Percentiles rank a stretch among this genome's conserved stretches.
Evolutionary conservation across 352 stramenopile species (phyloP).

Genomic region (Pythium dissimile): DNA sequence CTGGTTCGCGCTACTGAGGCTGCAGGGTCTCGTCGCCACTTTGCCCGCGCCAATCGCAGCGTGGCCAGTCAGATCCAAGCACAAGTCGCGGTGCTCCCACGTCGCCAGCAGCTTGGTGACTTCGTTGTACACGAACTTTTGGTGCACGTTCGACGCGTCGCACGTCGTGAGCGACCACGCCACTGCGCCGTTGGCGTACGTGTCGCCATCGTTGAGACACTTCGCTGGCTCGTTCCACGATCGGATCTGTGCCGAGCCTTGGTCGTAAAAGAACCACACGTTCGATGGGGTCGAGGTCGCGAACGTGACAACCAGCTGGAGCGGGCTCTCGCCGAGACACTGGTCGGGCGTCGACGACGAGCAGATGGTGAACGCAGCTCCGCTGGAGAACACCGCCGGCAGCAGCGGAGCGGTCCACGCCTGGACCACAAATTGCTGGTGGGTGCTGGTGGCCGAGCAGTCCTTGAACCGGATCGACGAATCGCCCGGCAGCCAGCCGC

Average conservation of each 20-base stretch:
- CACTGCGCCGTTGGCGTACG: neutral
- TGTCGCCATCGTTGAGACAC: neutral
- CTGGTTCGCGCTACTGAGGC: neutral
- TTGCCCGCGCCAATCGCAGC: neutral
- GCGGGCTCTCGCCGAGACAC: neutral
- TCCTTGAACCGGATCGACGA: neutral
- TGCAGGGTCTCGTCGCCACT: neutral
- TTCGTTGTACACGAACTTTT: constrained; percentile 2
- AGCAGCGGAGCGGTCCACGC: neutral
- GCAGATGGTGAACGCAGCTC: neutral
- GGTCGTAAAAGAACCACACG: neutral
- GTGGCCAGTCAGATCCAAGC: neutral
- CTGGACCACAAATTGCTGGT: neutral
- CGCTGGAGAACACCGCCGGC: neutral
- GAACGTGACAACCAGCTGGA: neutral
- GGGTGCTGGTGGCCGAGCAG: neutral
- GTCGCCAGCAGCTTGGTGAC: neutral
- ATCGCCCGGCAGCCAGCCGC: neutral
- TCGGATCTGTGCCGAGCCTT: neutral
- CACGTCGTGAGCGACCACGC: neutral
- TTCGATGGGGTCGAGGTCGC: neutral
- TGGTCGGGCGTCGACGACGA: neutral
- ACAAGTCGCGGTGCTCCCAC: neutral
- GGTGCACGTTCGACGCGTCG: neutral
- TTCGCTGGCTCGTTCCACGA: neutral